Evolutionary conservation across 2,329 filamentous ascomycete species (phyloP), one percentile per base, ranked within the genome.

Genomic region (Sphaerostilbella broomeana): DNA sequence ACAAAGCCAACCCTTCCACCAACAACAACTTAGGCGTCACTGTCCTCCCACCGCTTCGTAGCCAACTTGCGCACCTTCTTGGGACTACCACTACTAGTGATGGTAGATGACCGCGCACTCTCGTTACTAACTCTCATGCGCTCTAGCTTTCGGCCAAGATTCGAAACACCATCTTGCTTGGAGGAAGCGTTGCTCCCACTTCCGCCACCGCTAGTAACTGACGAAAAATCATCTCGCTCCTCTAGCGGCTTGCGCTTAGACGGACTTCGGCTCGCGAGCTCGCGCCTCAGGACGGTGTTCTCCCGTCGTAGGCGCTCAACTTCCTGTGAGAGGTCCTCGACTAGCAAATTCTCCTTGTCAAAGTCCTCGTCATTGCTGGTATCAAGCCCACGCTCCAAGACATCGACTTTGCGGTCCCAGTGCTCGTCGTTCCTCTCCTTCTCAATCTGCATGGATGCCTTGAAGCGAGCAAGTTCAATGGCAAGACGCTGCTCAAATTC

Each of bases 401-500:
- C 65, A 44, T 75, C 90, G 6, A 94, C 73, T 64, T 98, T 98
- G 49, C 78, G 78, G 59, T 97, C 89, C 56, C 92, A 75, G 60
- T 94, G 86, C 57, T 86, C 85, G 45, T 95, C 87, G 37, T 80
- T 79, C 30, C 79, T 76, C 51, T 94, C 88, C 45, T 79, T 75
- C 58, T 95, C 88, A 5, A 83, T 77, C 13, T 86, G 83, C 59
- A 88, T 76, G 0, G 79, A 83, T 0, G 74, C 75, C 56, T 90
- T 83, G 84, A 87, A 95, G n/a, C 86, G 72, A 8, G 76, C 73
- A 59, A 86, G 77, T 58, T 95, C 88, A 10, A 81, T 65, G 15
- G 79, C 75, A 32, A 95, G 72, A 9, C 79, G 76, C 43, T 75
- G 69, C 55, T 98, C 92, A 68, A 94, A 94, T 55, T 95, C 92